These are phyloP conservation scores for Udeniomyces megalosporus DNA, from an alignment of 768 basidiomycete genomes.

Conservation along the genomic window DNA sequence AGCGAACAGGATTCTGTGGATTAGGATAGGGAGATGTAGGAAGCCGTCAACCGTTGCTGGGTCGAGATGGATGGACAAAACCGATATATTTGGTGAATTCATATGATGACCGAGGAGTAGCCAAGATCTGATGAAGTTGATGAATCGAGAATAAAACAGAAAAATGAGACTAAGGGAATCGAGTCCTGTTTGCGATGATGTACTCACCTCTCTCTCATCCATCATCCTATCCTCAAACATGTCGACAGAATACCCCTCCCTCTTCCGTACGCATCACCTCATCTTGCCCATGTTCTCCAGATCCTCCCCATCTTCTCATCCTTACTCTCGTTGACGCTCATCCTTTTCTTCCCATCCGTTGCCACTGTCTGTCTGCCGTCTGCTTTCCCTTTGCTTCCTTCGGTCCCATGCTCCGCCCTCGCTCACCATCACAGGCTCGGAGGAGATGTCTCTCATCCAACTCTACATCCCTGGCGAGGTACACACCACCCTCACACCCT, in stretches of 20 bases:
- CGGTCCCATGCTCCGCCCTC: neutral
- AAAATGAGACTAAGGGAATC: too few species aligned
- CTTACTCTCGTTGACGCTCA: neutral
- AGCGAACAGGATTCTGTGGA: neutral
- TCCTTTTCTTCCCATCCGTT: too few species aligned
- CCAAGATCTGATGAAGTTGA: too few species aligned
- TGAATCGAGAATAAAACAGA: too few species aligned
- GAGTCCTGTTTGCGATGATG: too few species aligned
- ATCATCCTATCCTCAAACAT: neutral
- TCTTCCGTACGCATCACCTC: conserved; percentile 2
- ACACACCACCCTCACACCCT: neutral
- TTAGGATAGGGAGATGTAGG: neutral
- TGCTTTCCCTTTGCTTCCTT: neutral
- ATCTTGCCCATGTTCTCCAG: neutral
- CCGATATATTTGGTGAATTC: too few species aligned
- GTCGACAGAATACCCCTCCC: conserved; percentile 9
- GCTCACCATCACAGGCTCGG: conserved; percentile 51
- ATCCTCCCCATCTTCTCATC: too few species aligned
- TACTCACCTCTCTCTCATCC: too few species aligned
- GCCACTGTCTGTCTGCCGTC: neutral
- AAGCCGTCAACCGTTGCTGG: too few species aligned
- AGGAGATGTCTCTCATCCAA: conserved; percentile 94
- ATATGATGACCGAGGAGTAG: too few species aligned
- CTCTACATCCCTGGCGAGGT: conserved; percentile 89
- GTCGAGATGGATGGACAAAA: too few species aligned